Base-by-base conservation (phyloP, 768 basidiomycete species). In the Filobasidium wieringae region DNA sequence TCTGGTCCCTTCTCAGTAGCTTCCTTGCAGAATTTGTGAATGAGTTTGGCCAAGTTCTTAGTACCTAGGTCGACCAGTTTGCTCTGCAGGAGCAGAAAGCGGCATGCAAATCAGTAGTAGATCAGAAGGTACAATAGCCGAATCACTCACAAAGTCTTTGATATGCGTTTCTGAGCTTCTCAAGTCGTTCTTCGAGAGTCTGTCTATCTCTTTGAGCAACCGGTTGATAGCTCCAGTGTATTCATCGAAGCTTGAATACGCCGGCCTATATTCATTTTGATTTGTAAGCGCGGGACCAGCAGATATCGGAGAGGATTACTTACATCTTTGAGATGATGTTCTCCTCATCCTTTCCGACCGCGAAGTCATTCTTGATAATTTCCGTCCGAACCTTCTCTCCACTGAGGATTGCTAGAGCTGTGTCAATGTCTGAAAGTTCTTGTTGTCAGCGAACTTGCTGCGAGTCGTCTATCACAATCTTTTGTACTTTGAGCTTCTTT, bases 401-500 rank as follows among this genome's bases (percentile, higher is more conserved):
- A 24, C 29, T 22, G 39, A 62, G 32, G 37, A 57, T 36, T 26
- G 60, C 63, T 7, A 71, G 39, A 12, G 64, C 62, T 2, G 60
- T 59, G 41, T 68, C 65, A 56, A 71, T 66, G 40, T 69, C 70
- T 71, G 31, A 31, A 32, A 24, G 29, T 12, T 30, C 22, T 4
- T 22, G 24, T 32, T 43, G 41, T 27, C 39, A 22, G n/a, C n/a
- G n/a, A n/a, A n/a, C n/a, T n/a, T n/a, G n/a, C n/a, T n/a, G n/a
- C n/a, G n/a, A n/a, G n/a, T n/a, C n/a, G n/a, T 40, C 37, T 26
- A 24, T 19, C 27, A 5, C 14, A 40, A 1, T 2, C 8, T 5
- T 7, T 63, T 68, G 55, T 40, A 69, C 70, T 73, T 2, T 62
- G 47, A 22, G 68, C 70, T 61, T 73, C 70, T 27, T 64, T 61